Conservation (phyloP, 164 flowering plant genomes). For the Paratinospora sagittata region DNA sequence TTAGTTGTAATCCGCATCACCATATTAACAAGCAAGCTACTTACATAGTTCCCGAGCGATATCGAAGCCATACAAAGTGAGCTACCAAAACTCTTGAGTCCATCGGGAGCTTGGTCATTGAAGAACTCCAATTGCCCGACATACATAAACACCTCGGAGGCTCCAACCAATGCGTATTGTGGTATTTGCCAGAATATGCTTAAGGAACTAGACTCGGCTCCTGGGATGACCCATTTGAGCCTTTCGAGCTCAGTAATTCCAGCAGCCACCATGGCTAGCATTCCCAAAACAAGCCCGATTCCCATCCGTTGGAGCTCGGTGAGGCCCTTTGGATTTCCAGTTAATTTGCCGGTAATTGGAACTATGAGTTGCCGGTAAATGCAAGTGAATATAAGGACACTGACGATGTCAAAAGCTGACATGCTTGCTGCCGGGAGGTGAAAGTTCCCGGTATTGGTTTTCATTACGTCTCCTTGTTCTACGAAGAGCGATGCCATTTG, state of each 20-base stretch:
- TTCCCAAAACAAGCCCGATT: constrained; percentile 49
- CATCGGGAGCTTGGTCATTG: constrained; percentile 63
- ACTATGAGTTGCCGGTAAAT: constrained; percentile 41
- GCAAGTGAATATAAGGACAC: constrained; percentile 51
- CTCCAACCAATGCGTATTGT: constrained; percentile 59
- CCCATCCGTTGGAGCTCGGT: constrained; percentile 78
- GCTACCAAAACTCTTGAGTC: constrained; percentile 32
- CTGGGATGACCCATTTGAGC: constrained; percentile 28
- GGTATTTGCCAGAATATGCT: constrained; percentile 83
- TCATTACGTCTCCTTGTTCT: constrained; percentile 72
- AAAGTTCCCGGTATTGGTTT: constrained; percentile 34
- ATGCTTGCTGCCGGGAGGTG: constrained; percentile 67
- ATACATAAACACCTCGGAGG: constrained; percentile 78
- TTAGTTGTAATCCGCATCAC: constrained; percentile 7
- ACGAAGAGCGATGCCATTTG: constrained; percentile 77
- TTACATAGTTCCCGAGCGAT: constrained; percentile 9
- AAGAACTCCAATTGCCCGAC: constrained; percentile 75
- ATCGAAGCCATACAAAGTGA: constrained; percentile 9
- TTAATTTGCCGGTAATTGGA: constrained; percentile 31
- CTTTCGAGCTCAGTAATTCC: constrained; percentile 48
- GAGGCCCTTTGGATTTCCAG: constrained; percentile 26
- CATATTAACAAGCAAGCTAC: constrained; percentile 5
- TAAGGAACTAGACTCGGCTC: constrained; percentile 18
- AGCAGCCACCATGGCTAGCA: constrained; percentile 51
- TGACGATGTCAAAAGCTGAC: constrained; percentile 65